Base-by-base conservation (phyloP, 192 early-diverging fungal genomes). In the Linnemannia elongata region DNA sequence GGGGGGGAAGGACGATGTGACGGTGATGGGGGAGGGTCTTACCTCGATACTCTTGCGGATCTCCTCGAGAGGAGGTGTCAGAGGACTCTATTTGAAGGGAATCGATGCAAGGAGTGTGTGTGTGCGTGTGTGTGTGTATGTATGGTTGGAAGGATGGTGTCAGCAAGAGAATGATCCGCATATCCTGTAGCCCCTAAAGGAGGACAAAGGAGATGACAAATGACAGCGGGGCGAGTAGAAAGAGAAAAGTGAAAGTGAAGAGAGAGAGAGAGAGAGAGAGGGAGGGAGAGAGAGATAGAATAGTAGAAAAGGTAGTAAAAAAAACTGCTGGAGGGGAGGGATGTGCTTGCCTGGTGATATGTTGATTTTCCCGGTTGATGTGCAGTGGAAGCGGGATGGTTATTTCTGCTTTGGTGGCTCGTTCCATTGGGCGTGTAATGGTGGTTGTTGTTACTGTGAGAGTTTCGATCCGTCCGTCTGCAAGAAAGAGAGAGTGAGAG, bases 21-120 rank as follows among this genome's bases (percentile, higher is more conserved):
- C 38, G 12, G n/a, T n/a, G 42, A 44, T 57, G 33, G 24, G 27
- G 6, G 45, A 72, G 66, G 35, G 22, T 33, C 45, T 69, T 54
- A 83, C 82, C 71, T 78, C 82, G n/a, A 83, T 73, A 42, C 36
- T 74, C 72, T 83, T 77, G 63, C 76, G 82, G 44, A 83, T 74
- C 15, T 83, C 76, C 39, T 77, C 76, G 13, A 78, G 36, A 20
- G 75, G 82, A 54, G 82, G 82, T 0, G 70, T 83, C 54, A 71
- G 82, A 69, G 82, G 81, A 33, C 66, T 75, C 81, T 82, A 41
- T 42, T 30, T 66, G 60, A 4, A 66, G 17, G 41, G 44, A n/a
- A 30, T 45, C 44, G 5, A 45, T 41, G 4, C 7, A 30, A 73
- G 42, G 35, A 24, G 42, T 5, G 10, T 24, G 22, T 55, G 52